phyloP scores from a whole-genome alignment of 2,329 filamentous ascomycete genomes.

The Magnaporthiopsis rhizophila region DNA sequence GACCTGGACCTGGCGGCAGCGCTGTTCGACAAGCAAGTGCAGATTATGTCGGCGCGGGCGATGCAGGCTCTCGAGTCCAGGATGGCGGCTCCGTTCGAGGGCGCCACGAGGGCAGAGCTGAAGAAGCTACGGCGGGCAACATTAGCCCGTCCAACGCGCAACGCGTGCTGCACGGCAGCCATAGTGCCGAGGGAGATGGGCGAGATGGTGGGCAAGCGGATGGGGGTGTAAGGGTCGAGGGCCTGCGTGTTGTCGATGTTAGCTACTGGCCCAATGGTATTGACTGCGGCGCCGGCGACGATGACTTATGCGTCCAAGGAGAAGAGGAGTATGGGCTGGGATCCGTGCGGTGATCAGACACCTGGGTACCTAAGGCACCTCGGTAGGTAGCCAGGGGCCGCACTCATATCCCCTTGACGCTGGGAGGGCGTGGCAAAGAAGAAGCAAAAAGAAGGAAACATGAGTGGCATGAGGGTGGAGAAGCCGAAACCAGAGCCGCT shows the following conservation, averaged over 20 bases:
- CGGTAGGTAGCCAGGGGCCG: no score
- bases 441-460: no score
- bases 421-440: no score
- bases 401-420: no score
- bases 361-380: no score
- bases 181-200: slow-evolving; percentile 11
- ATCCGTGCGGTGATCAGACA: no score
- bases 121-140: slow-evolving; percentile 13
- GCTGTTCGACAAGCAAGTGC: slow-evolving; percentile 24
- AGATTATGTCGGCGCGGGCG: slow-evolving; percentile 21
- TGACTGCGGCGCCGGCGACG: slow-evolving; percentile 15
- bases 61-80: slow-evolving; percentile 21
- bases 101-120: slow-evolving; percentile 21
- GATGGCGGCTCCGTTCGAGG: slow-evolving; percentile 21
- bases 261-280: slow-evolving; percentile 17
- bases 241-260: slow-evolving; percentile 15
- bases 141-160: slow-evolving; percentile 19
- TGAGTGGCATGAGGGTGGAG: no score
- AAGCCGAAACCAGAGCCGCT: no score
- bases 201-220: slow-evolving; percentile 10
- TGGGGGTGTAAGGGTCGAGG: slow-evolving; percentile 14
- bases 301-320: slow-evolving; percentile 17
- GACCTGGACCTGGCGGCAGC: slow-evolving; percentile 27
- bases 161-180: slow-evolving; percentile 21
- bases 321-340: slow-evolving; percentile 7